Evolutionary conservation across 345 rosid genomes (phyloP).

Genomic region (Camelina neglecta): DNA sequence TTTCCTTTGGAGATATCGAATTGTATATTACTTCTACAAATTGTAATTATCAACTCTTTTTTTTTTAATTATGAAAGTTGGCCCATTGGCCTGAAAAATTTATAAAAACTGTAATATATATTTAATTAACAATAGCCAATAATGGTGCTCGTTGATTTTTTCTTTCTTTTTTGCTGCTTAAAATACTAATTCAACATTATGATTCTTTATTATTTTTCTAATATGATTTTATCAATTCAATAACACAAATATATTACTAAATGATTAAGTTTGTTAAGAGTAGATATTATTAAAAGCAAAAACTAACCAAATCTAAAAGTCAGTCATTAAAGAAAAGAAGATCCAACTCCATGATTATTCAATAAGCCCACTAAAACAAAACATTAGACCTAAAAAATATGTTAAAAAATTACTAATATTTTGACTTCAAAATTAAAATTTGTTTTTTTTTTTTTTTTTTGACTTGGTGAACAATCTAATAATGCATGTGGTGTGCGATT

Average conservation of each 20-base stretch:
- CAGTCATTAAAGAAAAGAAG: neutral
- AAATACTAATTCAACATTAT: neutral
- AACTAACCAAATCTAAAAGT: constrained; percentile 3
- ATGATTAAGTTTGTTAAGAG: neutral
- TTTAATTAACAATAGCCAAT: neutral
- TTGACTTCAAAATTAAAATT: neutral
- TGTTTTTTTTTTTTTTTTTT: too few relatives aligned
- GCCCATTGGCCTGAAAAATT: neutral
- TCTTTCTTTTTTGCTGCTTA: neutral
- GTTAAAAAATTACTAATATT: neutral
- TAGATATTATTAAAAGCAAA: neutral
- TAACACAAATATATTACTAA: neutral
- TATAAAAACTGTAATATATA: neutral
- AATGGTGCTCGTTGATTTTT: neutral
- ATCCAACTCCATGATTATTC: neutral
- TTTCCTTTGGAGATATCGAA: neutral
- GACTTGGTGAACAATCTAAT: neutral
- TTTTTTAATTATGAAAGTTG: neutral
- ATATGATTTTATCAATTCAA: neutral
- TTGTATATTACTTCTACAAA: neutral
- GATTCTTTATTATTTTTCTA: neutral
- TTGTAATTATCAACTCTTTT: neutral
- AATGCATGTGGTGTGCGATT: constrained; percentile 3
- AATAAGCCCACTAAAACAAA: neutral
- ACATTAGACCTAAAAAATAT: neutral